These are phyloP conservation scores for Teunomyces pallodes DNA, from an alignment of 805 yeast genomes.

Conservation along the genomic window DNA sequence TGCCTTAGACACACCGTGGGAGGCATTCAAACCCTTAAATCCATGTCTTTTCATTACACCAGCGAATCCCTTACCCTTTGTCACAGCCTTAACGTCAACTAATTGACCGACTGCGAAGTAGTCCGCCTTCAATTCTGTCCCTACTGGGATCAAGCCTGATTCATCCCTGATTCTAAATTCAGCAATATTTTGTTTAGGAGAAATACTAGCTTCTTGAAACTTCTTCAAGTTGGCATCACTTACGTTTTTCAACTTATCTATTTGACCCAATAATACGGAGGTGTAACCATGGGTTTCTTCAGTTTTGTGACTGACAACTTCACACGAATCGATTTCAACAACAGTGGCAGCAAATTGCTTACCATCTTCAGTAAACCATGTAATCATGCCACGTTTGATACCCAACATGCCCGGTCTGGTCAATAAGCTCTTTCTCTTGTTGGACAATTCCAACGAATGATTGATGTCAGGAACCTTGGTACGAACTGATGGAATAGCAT, in stretches of 20 bases:
- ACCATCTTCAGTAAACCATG: conserved; percentile 74
- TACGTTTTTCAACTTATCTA: conserved; percentile 63
- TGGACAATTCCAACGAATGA: conserved; percentile 68
- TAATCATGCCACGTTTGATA: conserved; percentile 85
- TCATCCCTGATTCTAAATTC: conserved; percentile 79
- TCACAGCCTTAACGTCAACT: conserved; percentile 74
- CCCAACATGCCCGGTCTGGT: conserved; percentile 83
- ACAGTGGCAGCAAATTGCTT: conserved; percentile 79
- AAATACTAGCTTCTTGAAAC: conserved; percentile 72
- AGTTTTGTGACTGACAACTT: conserved; percentile 75
- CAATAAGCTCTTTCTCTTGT: conserved; percentile 69
- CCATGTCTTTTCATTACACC: conserved; percentile 98
- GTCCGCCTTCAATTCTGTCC: conserved; percentile 77
- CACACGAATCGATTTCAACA: conserved; percentile 81
- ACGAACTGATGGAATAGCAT: conserved; percentile 47
- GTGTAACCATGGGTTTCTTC: conserved; percentile 71
- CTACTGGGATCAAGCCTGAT: conserved; percentile 67
- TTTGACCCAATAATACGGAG: conserved; percentile 87
- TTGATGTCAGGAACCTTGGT: conserved; percentile 51
- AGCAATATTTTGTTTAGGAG: conserved; percentile 72
- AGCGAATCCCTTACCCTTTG: conserved; percentile 95
- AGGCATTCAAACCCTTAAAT: conserved; percentile 82
- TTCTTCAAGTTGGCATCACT: conserved; percentile 53
- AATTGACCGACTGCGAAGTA: conserved; percentile 80
- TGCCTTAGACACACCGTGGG: conserved; percentile 92